These are phyloP conservation scores for Vitis amurensis DNA, from an alignment of 164 flowering plant species.

Conservation along the genomic window DNA sequence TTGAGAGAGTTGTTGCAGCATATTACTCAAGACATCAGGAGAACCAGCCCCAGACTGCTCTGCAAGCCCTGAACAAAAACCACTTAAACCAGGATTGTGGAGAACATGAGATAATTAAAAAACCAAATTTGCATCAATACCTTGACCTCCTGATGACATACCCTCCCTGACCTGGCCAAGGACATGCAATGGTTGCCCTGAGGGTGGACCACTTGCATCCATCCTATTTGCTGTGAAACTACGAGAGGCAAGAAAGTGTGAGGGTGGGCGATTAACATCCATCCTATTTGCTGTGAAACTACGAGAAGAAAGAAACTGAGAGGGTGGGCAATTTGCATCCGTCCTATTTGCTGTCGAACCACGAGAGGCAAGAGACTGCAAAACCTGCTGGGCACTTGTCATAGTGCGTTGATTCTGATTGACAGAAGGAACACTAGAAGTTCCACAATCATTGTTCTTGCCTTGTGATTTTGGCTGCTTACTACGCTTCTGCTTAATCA, in stretches of 20 bases:
- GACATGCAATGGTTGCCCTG: conserved; percentile 22
- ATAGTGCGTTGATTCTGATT: conserved; percentile 28
- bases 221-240: conserved; percentile 24
- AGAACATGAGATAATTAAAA: conserved; percentile 62
- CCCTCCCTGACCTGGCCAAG: conserved; percentile 20
- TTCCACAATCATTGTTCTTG: conserved; percentile 29
- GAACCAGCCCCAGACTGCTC: conserved; percentile 82
- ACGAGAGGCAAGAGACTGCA: conserved; percentile 56
- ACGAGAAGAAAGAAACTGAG: conserved; percentile 50
- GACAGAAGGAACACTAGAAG: conserved; percentile 17
- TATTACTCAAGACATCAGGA: conserved; percentile 69
- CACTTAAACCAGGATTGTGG: conserved; percentile 62
- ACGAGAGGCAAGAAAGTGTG: conserved; percentile 49
- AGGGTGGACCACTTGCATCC: conserved; percentile 17
- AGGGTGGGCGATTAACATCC: conserved; percentile 8
- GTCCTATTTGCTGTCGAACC: conserved; percentile 25
- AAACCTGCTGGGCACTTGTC: conserved; percentile 41
- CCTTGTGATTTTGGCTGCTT: conserved; percentile 36
- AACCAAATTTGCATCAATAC: conserved; percentile 45
- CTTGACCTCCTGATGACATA: conserved; percentile 24
- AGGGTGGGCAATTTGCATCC: conserved; percentile 7
- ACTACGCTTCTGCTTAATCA: conserved; percentile 39
- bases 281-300: conserved; percentile 24
- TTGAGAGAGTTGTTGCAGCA: conserved; percentile 77
- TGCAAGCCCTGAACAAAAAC: conserved; percentile 76